Evolutionary conservation across 352 stramenopile species (phyloP).

Genomic region (Pythium chondricola): DNA sequence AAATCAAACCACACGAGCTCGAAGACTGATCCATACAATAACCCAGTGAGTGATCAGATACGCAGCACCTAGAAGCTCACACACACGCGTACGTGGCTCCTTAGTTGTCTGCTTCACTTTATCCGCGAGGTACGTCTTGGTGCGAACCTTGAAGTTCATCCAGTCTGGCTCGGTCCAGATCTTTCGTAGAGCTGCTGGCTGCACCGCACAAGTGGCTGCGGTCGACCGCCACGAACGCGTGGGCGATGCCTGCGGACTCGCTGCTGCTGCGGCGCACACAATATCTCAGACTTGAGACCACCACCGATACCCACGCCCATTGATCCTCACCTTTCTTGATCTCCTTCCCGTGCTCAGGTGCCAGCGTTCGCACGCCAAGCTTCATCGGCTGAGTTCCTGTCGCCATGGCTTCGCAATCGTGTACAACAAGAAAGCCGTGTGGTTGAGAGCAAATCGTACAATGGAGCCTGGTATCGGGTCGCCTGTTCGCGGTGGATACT

Average conservation of each 20-base stretch:
- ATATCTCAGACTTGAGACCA: background rate
- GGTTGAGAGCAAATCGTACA: background rate
- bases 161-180: conserved; percentile 72
- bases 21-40: conserved; percentile 41
- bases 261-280: background rate
- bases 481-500: too few relatives aligned
- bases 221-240: conserved; percentile 43
- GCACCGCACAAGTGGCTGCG: conserved; percentile 35
- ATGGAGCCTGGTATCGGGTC: background rate
- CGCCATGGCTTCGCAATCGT: background rate
- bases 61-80: too few relatives aligned
- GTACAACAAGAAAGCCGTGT: background rate
- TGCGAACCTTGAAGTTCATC: conserved; percentile 57
- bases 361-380: conserved; percentile 17
- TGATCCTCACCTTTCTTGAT: conserved; percentile 20
- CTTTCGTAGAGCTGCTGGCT: conserved; percentile 40
- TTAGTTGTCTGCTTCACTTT: conserved; percentile 56
- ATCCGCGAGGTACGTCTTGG: conserved; percentile 65
- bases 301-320: background rate
- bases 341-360: conserved; percentile 10
- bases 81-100: conserved; percentile 51
- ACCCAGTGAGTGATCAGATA: too few relatives aligned
- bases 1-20: conserved; percentile 82
- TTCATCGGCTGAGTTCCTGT: conserved; percentile 10
- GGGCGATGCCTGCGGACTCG: conserved; percentile 25